Base-by-base conservation (phyloP, 352 stramenopile species). In the Pythium grandisporangium region DNA sequence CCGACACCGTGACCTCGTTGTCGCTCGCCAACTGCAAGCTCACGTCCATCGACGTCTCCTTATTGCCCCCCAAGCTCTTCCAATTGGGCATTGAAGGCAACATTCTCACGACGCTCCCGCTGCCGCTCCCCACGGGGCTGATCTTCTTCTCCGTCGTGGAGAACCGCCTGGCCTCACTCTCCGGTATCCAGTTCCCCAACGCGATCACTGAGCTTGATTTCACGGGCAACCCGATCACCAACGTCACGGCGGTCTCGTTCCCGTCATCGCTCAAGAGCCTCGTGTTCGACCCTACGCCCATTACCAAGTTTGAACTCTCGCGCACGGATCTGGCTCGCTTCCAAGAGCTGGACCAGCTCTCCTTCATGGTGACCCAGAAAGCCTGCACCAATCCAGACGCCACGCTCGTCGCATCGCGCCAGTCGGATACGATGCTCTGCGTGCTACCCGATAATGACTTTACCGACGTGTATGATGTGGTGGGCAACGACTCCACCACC, bases 1-100 rank as follows among this genome's bases (percentile, higher is more conserved):
- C 70, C 0, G 42, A 61, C 37, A 67, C 54, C 2, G 48, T 85
- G 37, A 49, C 63, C 35, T 42, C 48, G 20, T 35, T 60, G 17
- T 60, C 51, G 33, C 30, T 60, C 21, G 45, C 44, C 45, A 60
- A 60, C 51, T 60, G 51, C 40, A 54, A 30, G 19, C 45, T 60
- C 27, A 14, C 27, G 8, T 8, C 1, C 37, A 42, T 30, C 23
- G 47, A 52, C 14, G 46, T 35, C 32, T 39, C 52, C 20, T 14
- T 8, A 14, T 14, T 32, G 10, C 27, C 27, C 10, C 10, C 8
- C 27, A 14, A 81, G 50, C 33, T 78, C 27, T 8, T 32, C 8
- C 14, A 14, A 14, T 14, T 32, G 27, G 27, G 14, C 27, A 32
- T 32, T 14, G 10, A 8, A 8, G 27, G 14, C 8, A 32, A 32